A percentile compares a stretch with the other conserved stretches of the same genome.
phyloP scores from a whole-genome alignment of 768 basidiomycete genomes.

The Russula earlei region DNA sequence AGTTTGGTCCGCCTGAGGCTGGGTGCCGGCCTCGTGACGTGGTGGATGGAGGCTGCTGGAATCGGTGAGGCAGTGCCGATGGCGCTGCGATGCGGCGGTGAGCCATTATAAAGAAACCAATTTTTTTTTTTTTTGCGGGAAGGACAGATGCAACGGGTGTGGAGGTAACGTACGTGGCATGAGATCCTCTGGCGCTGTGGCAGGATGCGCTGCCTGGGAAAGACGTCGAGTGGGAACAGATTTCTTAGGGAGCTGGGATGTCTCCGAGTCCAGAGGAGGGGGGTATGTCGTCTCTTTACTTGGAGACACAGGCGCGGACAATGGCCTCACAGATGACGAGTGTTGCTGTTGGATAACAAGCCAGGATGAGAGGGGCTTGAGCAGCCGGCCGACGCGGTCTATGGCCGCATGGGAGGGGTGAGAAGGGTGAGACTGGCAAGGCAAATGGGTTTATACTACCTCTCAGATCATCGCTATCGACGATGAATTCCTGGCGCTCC shows the following conservation, averaged over 20 bases:
- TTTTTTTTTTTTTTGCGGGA: not conserved
- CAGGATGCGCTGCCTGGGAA: not conserved
- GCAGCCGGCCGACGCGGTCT: constrained; percentile 16
- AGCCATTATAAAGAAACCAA: constrained; percentile 1
- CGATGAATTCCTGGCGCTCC: constrained; percentile 13
- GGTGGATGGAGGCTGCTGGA: constrained; percentile 13
- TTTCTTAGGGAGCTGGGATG: not conserved
- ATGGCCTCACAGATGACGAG: not conserved
- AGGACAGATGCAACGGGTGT: not conserved
- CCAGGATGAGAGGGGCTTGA: constrained; percentile 19
- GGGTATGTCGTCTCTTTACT: not conserved
- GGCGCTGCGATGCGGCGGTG: constrained; percentile 11
- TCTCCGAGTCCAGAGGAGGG: not conserved
- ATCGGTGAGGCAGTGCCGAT: constrained; percentile 15
- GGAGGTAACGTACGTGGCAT: constrained; percentile 19
- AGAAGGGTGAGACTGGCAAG: not conserved
- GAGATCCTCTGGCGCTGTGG: constrained; percentile 7
- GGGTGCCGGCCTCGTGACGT: constrained; percentile 13
- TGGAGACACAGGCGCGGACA: not conserved
- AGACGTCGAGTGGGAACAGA: not conserved
- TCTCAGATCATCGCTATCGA: constrained; percentile 9
- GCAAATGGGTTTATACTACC: constrained; percentile 8
- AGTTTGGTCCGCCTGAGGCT: constrained; percentile 9
- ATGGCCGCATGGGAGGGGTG: constrained; percentile 1
- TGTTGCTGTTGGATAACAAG: constrained; percentile 14